phyloP scores from a whole-genome alignment of 495 filamentous ascomycete species.

The Penicillium simplicissimum region DNA sequence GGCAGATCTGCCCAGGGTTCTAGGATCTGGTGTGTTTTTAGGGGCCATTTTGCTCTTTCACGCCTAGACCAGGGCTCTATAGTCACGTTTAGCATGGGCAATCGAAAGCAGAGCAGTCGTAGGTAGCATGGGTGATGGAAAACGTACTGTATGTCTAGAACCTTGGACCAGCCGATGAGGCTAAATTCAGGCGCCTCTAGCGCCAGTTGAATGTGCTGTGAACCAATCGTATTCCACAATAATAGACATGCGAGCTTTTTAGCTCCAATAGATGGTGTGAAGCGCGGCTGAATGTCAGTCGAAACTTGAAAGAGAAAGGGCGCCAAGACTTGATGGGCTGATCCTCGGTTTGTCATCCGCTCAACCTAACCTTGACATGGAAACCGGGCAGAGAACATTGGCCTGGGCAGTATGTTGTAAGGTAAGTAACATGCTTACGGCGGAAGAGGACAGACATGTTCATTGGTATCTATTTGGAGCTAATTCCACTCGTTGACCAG shows the following conservation, averaged over 20 bases:
- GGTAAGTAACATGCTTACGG: too few species aligned
- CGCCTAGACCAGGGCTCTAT: not conserved
- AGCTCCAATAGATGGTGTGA: not conserved
- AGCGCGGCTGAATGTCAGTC: not conserved
- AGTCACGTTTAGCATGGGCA: too few species aligned
- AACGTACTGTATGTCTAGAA: not conserved
- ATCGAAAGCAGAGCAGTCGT: not conserved
- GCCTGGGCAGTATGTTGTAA: too few species aligned
- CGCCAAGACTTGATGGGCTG: constrained; percentile 3
- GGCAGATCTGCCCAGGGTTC: constrained; percentile 20
- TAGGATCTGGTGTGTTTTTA: constrained; percentile 15
- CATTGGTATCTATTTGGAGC: too few species aligned
- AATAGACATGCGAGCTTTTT: not conserved
- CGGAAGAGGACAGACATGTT: too few species aligned
- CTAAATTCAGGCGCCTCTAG: not conserved
- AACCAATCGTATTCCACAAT: not conserved
- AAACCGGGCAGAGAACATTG: too few species aligned
- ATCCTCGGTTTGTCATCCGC: constrained; percentile 5
- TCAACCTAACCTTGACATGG: not conserved
- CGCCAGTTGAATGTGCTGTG: not conserved
- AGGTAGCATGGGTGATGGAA: not conserved
- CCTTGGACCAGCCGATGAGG: not conserved
- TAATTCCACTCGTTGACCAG: too few species aligned
- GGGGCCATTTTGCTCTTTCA: constrained; percentile 10
- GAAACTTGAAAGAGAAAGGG: too few species aligned